Conservation (phyloP, 2,329 filamentous ascomycete genomes). For the Fusarium decemcellulare region DNA sequence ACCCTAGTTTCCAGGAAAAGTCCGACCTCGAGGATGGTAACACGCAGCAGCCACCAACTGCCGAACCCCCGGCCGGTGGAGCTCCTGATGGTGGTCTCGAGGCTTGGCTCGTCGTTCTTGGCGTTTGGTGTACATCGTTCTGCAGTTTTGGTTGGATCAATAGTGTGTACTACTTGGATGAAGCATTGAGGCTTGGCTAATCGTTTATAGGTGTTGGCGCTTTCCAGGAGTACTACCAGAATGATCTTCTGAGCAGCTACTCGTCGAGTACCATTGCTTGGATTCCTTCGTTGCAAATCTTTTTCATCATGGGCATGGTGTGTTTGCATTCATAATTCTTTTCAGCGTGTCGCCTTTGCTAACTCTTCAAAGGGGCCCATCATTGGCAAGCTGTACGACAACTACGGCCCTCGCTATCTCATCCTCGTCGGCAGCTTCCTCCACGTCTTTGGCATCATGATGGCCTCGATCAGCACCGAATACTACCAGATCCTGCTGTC, state of each 20-base stretch:
- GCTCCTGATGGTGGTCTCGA: slow-evolving; percentile 31
- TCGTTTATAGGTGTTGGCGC: slow-evolving; percentile 57
- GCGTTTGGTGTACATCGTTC: slow-evolving; percentile 58
- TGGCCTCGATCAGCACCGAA: slow-evolving; percentile 65
- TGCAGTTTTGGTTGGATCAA: slow-evolving; percentile 60
- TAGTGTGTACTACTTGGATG: slow-evolving; percentile 53
- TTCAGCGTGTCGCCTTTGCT: slow-evolving; percentile 7
- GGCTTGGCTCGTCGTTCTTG: slow-evolving; percentile 58
- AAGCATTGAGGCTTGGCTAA: background rate
- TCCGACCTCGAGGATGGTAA: slow-evolving; percentile 27
- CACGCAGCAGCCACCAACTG: background rate
- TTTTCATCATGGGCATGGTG: slow-evolving; percentile 66
- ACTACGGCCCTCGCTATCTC: slow-evolving; percentile 71
- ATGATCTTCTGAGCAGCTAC: slow-evolving; percentile 61
- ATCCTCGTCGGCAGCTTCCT: slow-evolving; percentile 66
- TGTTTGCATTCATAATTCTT: slow-evolving; percentile 20
- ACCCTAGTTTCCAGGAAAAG: slow-evolving; percentile 16
- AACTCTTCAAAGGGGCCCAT: slow-evolving; percentile 62
- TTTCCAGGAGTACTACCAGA: slow-evolving; percentile 72
- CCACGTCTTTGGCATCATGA: slow-evolving; percentile 75
- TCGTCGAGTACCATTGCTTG: slow-evolving; percentile 71
- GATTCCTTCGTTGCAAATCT: slow-evolving; percentile 71
- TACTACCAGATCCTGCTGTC: slow-evolving; percentile 59
- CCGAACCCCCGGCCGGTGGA: background rate
- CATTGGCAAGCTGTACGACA: slow-evolving; percentile 75